Conservation (phyloP, 768 basidiomycete genomes). For the Tulasnella sp. region DNA sequence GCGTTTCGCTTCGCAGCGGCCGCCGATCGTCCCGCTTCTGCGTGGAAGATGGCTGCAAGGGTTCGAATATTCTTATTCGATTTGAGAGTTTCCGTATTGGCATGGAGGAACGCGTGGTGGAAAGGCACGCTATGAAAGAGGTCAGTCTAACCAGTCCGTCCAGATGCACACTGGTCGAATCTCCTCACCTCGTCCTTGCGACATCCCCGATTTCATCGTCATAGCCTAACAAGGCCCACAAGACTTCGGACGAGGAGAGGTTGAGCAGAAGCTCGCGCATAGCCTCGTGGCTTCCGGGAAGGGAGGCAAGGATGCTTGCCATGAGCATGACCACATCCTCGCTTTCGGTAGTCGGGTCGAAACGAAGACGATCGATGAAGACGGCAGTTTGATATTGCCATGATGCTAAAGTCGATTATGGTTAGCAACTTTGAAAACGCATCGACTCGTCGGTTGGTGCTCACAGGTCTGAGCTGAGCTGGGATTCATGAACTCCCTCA, state of each 20-base stretch:
- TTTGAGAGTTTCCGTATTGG: slow-evolving; percentile 31
- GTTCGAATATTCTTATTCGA: slow-evolving; percentile 40
- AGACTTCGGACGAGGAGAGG: background rate
- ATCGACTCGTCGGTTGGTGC: background rate
- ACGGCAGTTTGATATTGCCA: background rate
- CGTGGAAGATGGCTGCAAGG: slow-evolving; percentile 13
- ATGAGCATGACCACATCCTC: slow-evolving; percentile 10
- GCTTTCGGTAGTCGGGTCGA: background rate
- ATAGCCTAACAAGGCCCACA: slow-evolving; percentile 13
- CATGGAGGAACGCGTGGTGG: slow-evolving; percentile 46
- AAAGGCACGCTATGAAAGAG: slow-evolving; percentile 39
- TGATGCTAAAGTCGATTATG: background rate
- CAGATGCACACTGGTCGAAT: too few species aligned
- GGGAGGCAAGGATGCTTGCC: background rate
- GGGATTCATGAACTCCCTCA: background rate
- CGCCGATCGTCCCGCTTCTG: slow-evolving; percentile 16
- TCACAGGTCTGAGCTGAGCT: background rate
- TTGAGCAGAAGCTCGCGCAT: slow-evolving; percentile 13
- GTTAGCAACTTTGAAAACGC: background rate
- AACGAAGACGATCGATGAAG: background rate
- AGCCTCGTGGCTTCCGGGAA: background rate
- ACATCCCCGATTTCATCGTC: background rate
- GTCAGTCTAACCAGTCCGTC: too few species aligned
- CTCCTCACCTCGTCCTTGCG: background rate
- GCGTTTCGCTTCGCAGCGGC: background rate